These are phyloP conservation scores for Globisporangium cederbergense DNA, from an alignment of 352 stramenopile species.

Conservation along the genomic window DNA sequence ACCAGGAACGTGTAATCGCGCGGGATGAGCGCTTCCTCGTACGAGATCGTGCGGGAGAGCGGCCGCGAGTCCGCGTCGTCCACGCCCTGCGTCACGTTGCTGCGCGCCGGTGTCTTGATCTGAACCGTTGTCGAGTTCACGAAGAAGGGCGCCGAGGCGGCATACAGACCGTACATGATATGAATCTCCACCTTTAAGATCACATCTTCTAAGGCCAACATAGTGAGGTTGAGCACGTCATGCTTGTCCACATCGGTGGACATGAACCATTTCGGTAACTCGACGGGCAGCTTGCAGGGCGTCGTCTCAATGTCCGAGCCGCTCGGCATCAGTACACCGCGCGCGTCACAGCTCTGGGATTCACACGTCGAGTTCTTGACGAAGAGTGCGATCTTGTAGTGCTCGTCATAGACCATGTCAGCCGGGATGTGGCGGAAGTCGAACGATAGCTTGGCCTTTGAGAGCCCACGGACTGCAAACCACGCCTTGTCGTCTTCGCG, in stretches of 20 bases:
- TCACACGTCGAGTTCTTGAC: conserved; percentile 92
- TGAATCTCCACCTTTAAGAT: conserved; percentile 95
- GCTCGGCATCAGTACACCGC: conserved; percentile 45
- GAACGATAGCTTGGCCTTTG: conserved; percentile 92
- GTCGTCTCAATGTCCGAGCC: conserved; percentile 80
- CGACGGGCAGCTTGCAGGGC: conserved; percentile 89
- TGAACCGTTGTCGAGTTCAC: conserved; percentile 87
- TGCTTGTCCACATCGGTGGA: conserved; percentile 91
- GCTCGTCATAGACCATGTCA: conserved; percentile 92
- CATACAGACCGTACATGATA: conserved; percentile 92
- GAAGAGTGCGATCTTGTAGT: conserved; percentile 96
- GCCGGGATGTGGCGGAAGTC: conserved; percentile 92
- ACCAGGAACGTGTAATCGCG: conserved; percentile 91
- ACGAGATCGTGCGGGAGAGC: conserved; percentile 83
- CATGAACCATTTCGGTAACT: conserved; percentile 90
- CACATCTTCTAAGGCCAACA: conserved; percentile 94
- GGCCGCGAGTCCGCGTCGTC: conserved; percentile 48
- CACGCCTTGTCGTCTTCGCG: conserved; percentile 86
- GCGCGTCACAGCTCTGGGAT: conserved; percentile 77
- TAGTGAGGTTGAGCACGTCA: conserved; percentile 91
- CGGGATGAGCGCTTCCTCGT: conserved; percentile 66
- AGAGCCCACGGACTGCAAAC: conserved; percentile 90
- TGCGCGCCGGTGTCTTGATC: conserved; percentile 71
- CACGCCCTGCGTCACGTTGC: conserved; percentile 70
- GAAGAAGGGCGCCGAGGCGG: conserved; percentile 87